phyloP scores from a whole-genome alignment of 148 eudicot genomes.

The Cornus suecica region DNA sequence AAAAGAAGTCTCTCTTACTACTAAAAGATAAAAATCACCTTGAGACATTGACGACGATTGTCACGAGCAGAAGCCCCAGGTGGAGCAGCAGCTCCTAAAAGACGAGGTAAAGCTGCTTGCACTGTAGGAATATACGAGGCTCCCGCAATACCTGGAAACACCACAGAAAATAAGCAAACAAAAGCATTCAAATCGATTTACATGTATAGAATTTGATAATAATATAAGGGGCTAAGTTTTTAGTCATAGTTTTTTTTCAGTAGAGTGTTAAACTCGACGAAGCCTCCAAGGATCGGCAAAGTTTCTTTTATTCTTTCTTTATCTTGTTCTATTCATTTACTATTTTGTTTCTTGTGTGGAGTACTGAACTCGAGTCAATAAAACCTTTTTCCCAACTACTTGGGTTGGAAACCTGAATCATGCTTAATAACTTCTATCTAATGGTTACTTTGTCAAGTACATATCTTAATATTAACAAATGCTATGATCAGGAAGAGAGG shows the following conservation, averaged over 20 bases:
- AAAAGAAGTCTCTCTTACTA: conserved; percentile 3
- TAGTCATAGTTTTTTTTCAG: no score
- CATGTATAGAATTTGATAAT: not conserved
- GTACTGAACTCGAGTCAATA: no score
- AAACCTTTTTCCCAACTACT: no score
- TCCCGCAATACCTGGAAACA: conserved; percentile 72
- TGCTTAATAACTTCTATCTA: no score
- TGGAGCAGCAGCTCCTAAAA: conserved; percentile 91
- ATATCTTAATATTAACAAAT: no score
- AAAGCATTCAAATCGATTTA: not conserved
- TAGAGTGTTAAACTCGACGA: no score
- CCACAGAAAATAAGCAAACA: not conserved
- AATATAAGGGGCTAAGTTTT: not conserved
- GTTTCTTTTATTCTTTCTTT: no score
- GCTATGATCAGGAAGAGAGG: not conserved
- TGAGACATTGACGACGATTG: conserved; percentile 88
- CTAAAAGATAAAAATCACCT: conserved; percentile 43
- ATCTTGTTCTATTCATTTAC: no score
- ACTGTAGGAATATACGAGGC: conserved; percentile 81
- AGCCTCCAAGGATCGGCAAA: no score
- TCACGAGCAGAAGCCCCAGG: conserved; percentile 72
- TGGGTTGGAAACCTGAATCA: no score
- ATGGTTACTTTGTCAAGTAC: no score
- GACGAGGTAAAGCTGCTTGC: conserved; percentile 81
- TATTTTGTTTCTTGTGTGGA: no score